Evolutionary conservation across 805 yeast species (phyloP).

Genomic region (Pichia occidentalis): DNA sequence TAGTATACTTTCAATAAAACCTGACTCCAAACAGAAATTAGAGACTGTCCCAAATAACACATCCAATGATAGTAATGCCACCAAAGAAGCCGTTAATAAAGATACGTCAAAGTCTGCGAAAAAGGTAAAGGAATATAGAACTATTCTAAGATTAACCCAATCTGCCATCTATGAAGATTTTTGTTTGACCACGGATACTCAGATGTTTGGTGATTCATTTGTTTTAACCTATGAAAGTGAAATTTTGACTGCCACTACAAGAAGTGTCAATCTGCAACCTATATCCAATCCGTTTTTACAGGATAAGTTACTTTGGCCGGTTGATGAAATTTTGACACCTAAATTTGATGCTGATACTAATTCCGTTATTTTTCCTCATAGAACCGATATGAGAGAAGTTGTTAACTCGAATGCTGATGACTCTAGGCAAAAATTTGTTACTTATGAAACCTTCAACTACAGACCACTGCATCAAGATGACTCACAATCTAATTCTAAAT

Average conservation of each 20-base stretch:
- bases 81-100: neutral
- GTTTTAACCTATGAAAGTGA: constrained; percentile 86
- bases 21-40: too few species aligned
- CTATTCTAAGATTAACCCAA: constrained; percentile 75
- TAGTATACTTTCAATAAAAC: too few species aligned
- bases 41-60: too few species aligned
- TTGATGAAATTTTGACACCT: constrained; percentile 36
- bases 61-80: neutral
- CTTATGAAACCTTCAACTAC: constrained; percentile 24
- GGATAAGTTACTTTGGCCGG: constrained; percentile 42
- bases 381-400: constrained; percentile 32
- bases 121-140: constrained; percentile 68
- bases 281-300: constrained; percentile 61
- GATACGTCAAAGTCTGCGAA: constrained; percentile 19
- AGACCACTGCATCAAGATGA: constrained; percentile 54
- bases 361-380: constrained; percentile 31
- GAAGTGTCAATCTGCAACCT: constrained; percentile 70
- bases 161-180: constrained; percentile 79
- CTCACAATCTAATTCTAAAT: constrained; percentile 74
- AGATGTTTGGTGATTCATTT: constrained; percentile 71
- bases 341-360: constrained; percentile 29
- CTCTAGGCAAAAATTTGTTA: constrained; percentile 18
- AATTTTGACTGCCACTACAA: constrained; percentile 65
- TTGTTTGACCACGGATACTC: constrained; percentile 72
- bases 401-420: constrained; percentile 1